Evolutionary conservation across 805 yeast genomes (phyloP), one percentile per base, ranked within the genome.

Genomic region (Lipomyces yamanashiensis): DNA sequence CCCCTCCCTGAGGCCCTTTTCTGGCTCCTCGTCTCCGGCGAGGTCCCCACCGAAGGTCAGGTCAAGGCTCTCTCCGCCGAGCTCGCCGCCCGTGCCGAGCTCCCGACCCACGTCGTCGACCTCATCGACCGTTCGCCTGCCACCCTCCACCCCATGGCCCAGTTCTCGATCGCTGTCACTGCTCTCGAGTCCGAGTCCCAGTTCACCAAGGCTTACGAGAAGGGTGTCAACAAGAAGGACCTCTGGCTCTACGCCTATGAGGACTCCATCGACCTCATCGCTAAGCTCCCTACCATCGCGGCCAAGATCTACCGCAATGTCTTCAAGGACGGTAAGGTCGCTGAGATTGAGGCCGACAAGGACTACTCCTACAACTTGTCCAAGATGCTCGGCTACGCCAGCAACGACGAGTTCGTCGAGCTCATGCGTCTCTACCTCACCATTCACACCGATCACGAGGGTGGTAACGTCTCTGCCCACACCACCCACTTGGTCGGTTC

Each of bases 381-480:
- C 69, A 84, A 85, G 71, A 81, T 81, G 80, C 79, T 84, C 67
- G 87, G 88, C 66, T 82, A 75, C 75, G 85, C 87, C 70, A 78
- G 78, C 63, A 84, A 86, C 79, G 80, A 81, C 70, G 91, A 87
- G 75, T 89, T 89, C 75, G 83, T 85, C 63, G 92, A 89, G 77
- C 82, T 89, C 72, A 85, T 89, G 86, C 86, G 96, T 80, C 81
- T 89, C 71, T 89, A 89, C 82, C 78, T 88, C 74, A 85, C 93
- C 66, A 86, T 89, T 75, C 96, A 89, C 81, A 84, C 91, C 61
- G 96, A 89, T 76, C 96, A 89, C 80, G 96, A 89, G 81, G 96
- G 95, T 80, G 95, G 95, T 78, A 88, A 88, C 75, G 95, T 88
- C 66, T 86, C 91, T 67, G 95, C 95, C 54, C 95, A 88, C 80